Conservation (phyloP, 1,284 basidiomycete species). For the Ustilago nuda region DNA sequence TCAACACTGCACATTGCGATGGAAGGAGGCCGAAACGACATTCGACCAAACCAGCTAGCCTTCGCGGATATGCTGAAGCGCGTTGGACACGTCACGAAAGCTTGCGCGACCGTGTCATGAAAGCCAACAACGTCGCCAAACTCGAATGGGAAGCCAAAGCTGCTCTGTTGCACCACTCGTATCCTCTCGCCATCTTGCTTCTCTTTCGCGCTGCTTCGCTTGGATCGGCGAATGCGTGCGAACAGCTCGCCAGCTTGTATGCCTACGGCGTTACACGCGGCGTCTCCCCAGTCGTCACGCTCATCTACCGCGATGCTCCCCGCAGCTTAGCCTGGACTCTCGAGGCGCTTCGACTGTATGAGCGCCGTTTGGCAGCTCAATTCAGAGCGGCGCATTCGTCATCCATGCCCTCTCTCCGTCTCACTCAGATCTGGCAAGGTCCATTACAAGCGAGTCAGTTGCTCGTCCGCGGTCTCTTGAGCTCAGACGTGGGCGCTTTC, state of each 20-base stretch:
- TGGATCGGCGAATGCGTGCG: constrained; percentile 38
- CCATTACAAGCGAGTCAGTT: constrained; percentile 11
- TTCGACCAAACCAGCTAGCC: constrained; percentile 27
- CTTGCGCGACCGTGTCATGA: constrained; percentile 34
- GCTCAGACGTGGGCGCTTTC: constrained; percentile 24
- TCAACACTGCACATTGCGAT: neutral
- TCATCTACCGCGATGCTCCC: constrained; percentile 49
- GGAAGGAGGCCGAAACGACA: constrained; percentile 15
- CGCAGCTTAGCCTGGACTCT: constrained; percentile 46
- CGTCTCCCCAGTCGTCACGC: constrained; percentile 35
- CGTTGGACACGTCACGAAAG: constrained; percentile 39
- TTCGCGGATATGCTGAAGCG: constrained; percentile 44
- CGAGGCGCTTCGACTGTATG: constrained; percentile 31
- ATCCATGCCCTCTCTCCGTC: constrained; percentile 7
- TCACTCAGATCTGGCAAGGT: constrained; percentile 27
- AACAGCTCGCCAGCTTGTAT: constrained; percentile 40
- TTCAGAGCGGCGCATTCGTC: constrained; percentile 21
- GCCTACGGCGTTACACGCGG: constrained; percentile 46
- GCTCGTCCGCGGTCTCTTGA: constrained; percentile 11
- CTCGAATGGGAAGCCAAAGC: constrained; percentile 60
- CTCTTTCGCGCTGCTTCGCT: constrained; percentile 47
- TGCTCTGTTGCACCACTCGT: constrained; percentile 44
- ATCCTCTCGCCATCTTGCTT: constrained; percentile 47
- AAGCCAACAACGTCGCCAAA: constrained; percentile 35
- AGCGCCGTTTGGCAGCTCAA: constrained; percentile 25